Evolutionary conservation across 2,329 filamentous ascomycete species (phyloP), one percentile per base, ranked within the genome.

Genomic region (Trichoderma sp.): DNA sequence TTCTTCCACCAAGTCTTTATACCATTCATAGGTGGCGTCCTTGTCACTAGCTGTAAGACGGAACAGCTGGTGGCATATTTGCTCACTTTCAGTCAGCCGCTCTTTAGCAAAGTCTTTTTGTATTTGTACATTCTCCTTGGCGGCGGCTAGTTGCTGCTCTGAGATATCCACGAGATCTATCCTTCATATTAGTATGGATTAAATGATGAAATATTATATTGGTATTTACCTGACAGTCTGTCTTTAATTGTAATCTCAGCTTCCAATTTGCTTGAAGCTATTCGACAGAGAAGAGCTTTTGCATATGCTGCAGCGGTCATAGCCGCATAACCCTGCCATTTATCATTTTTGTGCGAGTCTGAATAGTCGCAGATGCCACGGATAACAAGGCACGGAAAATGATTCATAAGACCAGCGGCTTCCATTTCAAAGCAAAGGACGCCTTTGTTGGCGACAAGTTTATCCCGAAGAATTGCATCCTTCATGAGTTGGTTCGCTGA

Each of bases 391-490:
- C 45, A 50, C 1, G 45, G 45, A 3, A 50, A 50, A 1, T 50
- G 45, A 21, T 50, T 50, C n/a, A 50, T 50, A 9, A 50, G 45
- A 1, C 45, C 45, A 5, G 45, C 18, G 3, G 45, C 45, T 9
- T 50, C 45, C 45, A 50, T 50, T 50, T 50, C 45, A 50, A 50
- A 50, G n/a, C 45, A 50, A n/a, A 50, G 18, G 4, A 50, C 45
- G 1, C 1, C 45, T 1, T 21, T 11, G 2, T 50, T 1, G 1
- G 45, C 18, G 0, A 27, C 3, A n/a, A 50, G 45, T 50, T 4
- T 21, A 50, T 50, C 45, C n/a, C 45, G 18, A 1, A 50, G 0
- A 1, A 5, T 4, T 0, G 45, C 45, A 11, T 50, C 4, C 3
- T 50, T 4, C 45, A 50, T 21, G 3, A 21, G n/a, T 4, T 4